phyloP scores from a whole-genome alignment of 495 filamentous ascomycete genomes.

The Daldinia childiae region DNA sequence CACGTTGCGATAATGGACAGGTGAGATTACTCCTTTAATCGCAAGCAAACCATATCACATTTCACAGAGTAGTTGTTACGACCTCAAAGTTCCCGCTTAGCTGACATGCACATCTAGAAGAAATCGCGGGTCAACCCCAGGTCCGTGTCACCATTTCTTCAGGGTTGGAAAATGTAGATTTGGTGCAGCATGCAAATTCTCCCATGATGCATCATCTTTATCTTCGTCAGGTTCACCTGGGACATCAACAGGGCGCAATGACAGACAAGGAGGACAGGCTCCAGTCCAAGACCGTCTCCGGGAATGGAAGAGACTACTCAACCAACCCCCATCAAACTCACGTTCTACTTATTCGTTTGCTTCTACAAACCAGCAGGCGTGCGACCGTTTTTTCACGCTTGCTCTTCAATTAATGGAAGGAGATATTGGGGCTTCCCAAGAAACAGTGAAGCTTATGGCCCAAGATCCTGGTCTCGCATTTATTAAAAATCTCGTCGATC shows the following conservation, averaged over 20 bases:
- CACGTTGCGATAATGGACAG: slow-evolving; percentile 18
- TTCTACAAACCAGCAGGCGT: slow-evolving; percentile 1
- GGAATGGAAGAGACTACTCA: slow-evolving; percentile 45
- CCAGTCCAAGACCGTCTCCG: slow-evolving; percentile 34
- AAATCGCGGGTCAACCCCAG: neutral
- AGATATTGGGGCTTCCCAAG: slow-evolving; percentile 47
- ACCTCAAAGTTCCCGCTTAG: neutral
- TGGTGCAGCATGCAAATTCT: slow-evolving; percentile 36
- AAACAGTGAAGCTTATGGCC: slow-evolving; percentile 48
- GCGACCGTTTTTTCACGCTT: slow-evolving; percentile 46
- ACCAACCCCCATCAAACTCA: slow-evolving; percentile 22
- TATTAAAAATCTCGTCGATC: slow-evolving; percentile 48
- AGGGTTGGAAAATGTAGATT: slow-evolving; percentile 31
- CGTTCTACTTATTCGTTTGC: slow-evolving; percentile 8
- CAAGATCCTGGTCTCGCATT: slow-evolving; percentile 48
- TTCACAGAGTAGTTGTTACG: neutral
- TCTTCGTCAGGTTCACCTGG: slow-evolving; percentile 6
- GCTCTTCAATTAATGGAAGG: slow-evolving; percentile 49
- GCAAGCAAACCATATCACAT: neutral
- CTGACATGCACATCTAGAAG: slow-evolving; percentile 20
- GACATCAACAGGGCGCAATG: neutral
- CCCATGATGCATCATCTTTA: slow-evolving; percentile 23
- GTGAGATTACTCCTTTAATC: slow-evolving; percentile 12
- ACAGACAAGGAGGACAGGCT: neutral
- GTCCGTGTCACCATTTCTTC: slow-evolving; percentile 25